Base-by-base conservation (phyloP, 352 stramenopile genomes). In the Phytophthora citricola region DNA sequence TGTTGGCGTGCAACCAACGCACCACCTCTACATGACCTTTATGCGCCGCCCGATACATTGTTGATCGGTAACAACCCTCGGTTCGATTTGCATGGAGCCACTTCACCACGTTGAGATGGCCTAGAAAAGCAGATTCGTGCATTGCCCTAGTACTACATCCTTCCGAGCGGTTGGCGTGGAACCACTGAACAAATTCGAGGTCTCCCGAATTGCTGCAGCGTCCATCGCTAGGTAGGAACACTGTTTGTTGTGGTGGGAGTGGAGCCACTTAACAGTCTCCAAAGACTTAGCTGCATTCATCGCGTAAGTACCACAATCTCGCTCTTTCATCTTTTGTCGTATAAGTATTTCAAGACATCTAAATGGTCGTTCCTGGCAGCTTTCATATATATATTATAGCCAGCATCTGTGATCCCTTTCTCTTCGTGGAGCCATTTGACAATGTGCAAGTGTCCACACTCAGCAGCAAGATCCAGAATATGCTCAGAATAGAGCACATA, bases 71-170 rank as follows among this genome's bases (percentile, higher is more conserved):
- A 4, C 41, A 61, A 4, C 27, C 43, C 9, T 61, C 31, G 22
- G 12, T 53, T 53, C 53, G 50, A 38, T 44, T 47, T 2, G 15
- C 11, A 31, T 63, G 26, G 11, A 56, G 22, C 43, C 32, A 63
- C 34, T 56, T 34, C 8, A 63, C 29, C 15, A 58, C n/a, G 11
- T 41, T 34, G 24, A 64, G 17, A 14, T 57, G 26, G 0, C n/a
- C 48, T 2, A 9, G 48, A 31, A 11, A 2, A 20, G 17, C 43
- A 20, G 17, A 0, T 20, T 20, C 17, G 17, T 20, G 0, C n/a
- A 55, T 29, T 3, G 40, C 40, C 1, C 2, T 14, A 46, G 8
- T 1, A 26, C 40, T 51, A 20, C 44, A 51, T 0, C 44, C 44
- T 34, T 51, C 24, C 9, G 24, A 22, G 8, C 44, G 11, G 15